Base-by-base conservation (phyloP, 2,329 filamentous ascomycete species). In the Coniochaeta hoffmannii region DNA sequence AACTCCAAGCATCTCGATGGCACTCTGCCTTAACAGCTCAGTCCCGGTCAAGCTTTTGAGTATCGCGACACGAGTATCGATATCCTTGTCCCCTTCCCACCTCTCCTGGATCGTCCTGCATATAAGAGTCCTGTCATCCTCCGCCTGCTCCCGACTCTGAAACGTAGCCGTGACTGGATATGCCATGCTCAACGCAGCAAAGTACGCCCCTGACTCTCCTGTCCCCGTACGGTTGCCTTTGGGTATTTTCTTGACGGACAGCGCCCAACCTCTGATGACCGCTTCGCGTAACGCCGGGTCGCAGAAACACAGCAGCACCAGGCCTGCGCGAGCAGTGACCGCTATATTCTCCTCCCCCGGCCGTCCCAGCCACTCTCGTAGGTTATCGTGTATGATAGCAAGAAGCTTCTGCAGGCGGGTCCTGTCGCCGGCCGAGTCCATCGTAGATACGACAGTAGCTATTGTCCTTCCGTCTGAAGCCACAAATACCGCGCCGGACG, bases 41-140 rank as follows among this genome's bases (percentile, higher is more conserved):
- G 76, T 79, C 32, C 71, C 71, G 1, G 74, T 69, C 28, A 87
- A 68, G 52, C 79, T 80, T 57, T 79, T 76, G 12, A 86, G 69
- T 26, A 87, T 78, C 1, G 80, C 73, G 3, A 79, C 76, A 17
- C 77, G 73, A 3, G 76, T 80, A 11, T 83, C 80, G 15, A 83
- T 71, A 22, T 77, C 68, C 2, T 60, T 64, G 53, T 82, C 79
- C 14, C 65, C 68, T 1, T 64, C 62, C 83, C 83, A 87, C n/a
- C 81, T 73, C 50, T 73, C 68, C 15, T 75, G 62, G 12, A 86
- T 66, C 2, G 78, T 73, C 9, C 71, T 62, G 55, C 71, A 72
- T n/a, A 76, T 73, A 6, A 73, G 57, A 5, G 69, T 68, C n/a
- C 56, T 60, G 41, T 63, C 62, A 22, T 58, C 55, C 11, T 46